Evolutionary conservation across 2,329 filamentous ascomycete genomes (phyloP), one percentile per base, ranked within the genome.

Genomic region (Fusarium luffae): DNA sequence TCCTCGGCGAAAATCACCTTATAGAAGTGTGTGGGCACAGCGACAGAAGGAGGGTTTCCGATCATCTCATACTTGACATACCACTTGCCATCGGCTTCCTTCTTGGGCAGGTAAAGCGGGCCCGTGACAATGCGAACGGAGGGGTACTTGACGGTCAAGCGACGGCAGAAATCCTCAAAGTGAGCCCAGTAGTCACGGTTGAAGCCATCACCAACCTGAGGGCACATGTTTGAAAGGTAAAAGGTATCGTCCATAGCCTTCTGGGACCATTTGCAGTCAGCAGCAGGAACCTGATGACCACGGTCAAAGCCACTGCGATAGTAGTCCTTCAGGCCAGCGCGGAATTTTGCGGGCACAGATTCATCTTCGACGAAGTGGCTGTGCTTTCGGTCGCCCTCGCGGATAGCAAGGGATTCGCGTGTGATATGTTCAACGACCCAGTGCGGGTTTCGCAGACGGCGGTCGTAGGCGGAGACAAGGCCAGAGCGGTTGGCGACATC

Each of bases 111-210:
- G 81, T 99, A 99, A 44, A 99, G 82, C 4, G 96, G 96, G 0
- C 96, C 96, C 1, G 96, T 99, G 59, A 98, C 93, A 72, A 98
- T 91, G 67, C 96, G 88, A 27, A 99, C 95, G 43, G 88, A 92
- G 2, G 95, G 94, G 78, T 98, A 99, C 56, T 84, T 86, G 48
- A 85, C 82, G 1, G 94, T 95, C 70, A 99, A 85, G 19, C 93
- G 85, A 12, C 96, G 89, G 82, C 95, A 98, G 77, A 98, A 99
- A 77, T 98, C 95, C 83, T 99, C 96, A 72, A 99, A 94, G 80
- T 99, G 96, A 40, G 96, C 92, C 96, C 96, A 99, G 87, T 99
- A 99, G 83, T 99, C 96, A 54, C 96, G 88, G 83, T 99, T 99
- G 86, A 99, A 99, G 63, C 96, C 96, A 78, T 98, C 93, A 72